These are phyloP conservation scores for Colletotrichum horii DNA, from an alignment of 2,329 filamentous ascomycete species.

Conservation along the genomic window DNA sequence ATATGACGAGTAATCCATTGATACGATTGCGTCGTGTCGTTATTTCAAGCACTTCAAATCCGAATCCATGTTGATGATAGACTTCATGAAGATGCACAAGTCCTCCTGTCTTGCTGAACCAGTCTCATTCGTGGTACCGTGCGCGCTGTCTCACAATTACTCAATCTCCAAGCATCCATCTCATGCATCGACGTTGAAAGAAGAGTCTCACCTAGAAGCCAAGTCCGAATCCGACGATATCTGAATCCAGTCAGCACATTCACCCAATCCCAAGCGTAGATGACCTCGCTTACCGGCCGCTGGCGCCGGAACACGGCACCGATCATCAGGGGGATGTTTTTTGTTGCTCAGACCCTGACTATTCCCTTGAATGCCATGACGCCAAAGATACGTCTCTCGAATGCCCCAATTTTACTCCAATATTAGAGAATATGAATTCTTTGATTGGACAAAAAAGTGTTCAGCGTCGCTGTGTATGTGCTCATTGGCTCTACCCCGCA, in stretches of 20 bases:
- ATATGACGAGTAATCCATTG: background rate
- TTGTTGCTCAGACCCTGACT: background rate
- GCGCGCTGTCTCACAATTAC: background rate
- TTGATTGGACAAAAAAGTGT: background rate
- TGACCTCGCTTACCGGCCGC: background rate
- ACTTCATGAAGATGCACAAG: background rate
- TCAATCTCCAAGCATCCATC: background rate
- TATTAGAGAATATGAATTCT: background rate
- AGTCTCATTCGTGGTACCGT: background rate
- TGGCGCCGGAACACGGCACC: background rate
- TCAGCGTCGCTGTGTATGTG: background rate
- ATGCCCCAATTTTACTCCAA: background rate
- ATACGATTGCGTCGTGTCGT: background rate
- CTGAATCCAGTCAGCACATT: background rate
- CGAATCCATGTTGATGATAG: background rate
- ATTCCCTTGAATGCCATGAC: background rate
- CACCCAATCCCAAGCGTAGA: background rate
- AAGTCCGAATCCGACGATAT: background rate
- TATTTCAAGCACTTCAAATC: background rate
- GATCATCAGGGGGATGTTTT: background rate
- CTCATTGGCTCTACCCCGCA: background rate
- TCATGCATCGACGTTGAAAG: background rate
- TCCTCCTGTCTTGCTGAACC: background rate
- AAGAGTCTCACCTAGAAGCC: background rate
- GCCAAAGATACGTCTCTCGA: background rate